Evolutionary conservation across 768 basidiomycete genomes (phyloP).

Genomic region (Pulveroboletus frians): DNA sequence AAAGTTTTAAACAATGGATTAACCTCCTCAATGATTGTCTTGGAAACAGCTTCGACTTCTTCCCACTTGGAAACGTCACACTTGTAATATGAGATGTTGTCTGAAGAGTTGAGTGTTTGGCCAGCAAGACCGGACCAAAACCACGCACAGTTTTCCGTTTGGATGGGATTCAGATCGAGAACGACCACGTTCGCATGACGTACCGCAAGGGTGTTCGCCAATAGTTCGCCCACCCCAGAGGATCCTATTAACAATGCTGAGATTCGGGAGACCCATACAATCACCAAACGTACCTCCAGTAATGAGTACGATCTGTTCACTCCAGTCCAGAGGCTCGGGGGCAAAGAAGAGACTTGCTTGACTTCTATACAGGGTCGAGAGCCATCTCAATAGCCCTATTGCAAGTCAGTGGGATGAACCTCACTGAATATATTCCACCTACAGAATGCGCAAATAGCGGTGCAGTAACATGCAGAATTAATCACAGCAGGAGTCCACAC

Average conservation of each 20-base stretch:
- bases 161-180: constrained; percentile 74
- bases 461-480: constrained; percentile 49
- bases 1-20: constrained; percentile 4
- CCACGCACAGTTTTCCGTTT: constrained; percentile 67
- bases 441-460: constrained; percentile 64
- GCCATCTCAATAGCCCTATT: constrained; percentile 66
- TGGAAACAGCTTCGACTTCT: constrained; percentile 72
- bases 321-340: constrained; percentile 70
- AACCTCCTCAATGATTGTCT: constrained; percentile 75
- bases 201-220: constrained; percentile 83
- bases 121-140: not conserved
- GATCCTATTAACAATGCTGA: constrained; percentile 48
- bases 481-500: constrained; percentile 49
- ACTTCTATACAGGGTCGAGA: constrained; percentile 69
- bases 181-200: constrained; percentile 81
- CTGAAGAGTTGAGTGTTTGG: constrained; percentile 32
- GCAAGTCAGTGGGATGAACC: constrained; percentile 5
- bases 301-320: constrained; percentile 81
- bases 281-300: constrained; percentile 69
- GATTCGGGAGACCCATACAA: not conserved
- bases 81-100: constrained; percentile 79
- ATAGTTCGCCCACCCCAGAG: constrained; percentile 82
- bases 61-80: constrained; percentile 91
- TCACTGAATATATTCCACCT: constrained; percentile 27
- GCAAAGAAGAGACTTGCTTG: constrained; percentile 60